Evolutionary conservation across 495 filamentous ascomycete species (phyloP).

Genomic region (Neurospora sp.): DNA sequence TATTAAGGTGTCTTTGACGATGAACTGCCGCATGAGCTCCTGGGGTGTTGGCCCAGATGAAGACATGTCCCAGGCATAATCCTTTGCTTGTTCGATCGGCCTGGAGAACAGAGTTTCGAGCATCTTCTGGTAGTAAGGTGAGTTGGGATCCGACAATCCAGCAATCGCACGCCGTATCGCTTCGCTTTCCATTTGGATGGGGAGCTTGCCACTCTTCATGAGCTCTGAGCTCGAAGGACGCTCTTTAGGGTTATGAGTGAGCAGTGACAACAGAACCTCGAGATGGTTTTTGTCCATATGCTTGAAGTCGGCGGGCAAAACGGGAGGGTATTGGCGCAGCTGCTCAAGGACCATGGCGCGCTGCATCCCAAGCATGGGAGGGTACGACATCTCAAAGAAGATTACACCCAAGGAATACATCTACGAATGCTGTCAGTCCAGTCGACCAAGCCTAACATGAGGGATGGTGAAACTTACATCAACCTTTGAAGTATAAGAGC

Average conservation of each 20-base stretch:
- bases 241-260: conserved; percentile 69
- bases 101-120: conserved; percentile 72
- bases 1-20: conserved; percentile 65
- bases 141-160: conserved; percentile 67
- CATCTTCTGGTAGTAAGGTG: conserved; percentile 84
- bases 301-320: conserved; percentile 64
- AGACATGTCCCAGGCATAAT: conserved; percentile 77
- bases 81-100: conserved; percentile 61
- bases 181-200: conserved; percentile 85
- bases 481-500: conserved; percentile 83
- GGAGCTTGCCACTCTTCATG: conserved; percentile 76
- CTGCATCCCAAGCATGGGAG: conserved; percentile 78
- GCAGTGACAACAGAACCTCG: conserved; percentile 66
- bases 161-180: conserved; percentile 73
- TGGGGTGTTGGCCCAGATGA: conserved; percentile 39
- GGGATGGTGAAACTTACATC: conserved; percentile 49
- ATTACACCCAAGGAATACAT: conserved; percentile 98
- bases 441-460: not conserved
- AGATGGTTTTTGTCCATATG: conserved; percentile 60
- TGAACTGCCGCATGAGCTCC: conserved; percentile 58
- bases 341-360: conserved; percentile 62
- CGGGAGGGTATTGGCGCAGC: conserved; percentile 56
- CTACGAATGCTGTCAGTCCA: conserved; percentile 27
- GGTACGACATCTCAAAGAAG: conserved; percentile 94
- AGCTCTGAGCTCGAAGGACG: conserved; percentile 81